phyloP scores from a whole-genome alignment of 2,329 filamentous ascomycete species.

The Scedosporium dehoogii region DNA sequence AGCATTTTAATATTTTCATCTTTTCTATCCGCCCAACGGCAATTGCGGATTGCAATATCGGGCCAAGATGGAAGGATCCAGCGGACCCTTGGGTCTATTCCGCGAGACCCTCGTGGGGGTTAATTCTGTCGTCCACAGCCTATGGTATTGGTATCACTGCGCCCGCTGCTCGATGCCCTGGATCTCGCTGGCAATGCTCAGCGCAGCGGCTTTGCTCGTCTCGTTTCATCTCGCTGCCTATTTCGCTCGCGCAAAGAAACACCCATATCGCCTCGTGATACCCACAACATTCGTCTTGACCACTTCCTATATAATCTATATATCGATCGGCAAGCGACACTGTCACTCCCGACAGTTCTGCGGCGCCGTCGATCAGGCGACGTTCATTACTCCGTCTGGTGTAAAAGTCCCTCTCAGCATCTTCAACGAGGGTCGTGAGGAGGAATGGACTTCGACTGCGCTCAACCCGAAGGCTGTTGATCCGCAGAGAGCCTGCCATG shows the following conservation, averaged over 20 bases:
- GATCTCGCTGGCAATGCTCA: neutral
- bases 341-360: neutral
- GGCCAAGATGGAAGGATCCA: neutral
- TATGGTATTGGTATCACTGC: neutral
- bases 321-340: neutral
- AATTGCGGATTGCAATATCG: neutral
- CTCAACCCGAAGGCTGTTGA: constrained; percentile 9
- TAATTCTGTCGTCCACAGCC: neutral
- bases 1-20: neutral
- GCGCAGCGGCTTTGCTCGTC: neutral
- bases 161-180: neutral
- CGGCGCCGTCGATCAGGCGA: constrained; percentile 1
- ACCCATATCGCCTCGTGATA: neutral
- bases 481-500: constrained; percentile 46
- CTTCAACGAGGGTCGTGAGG: neutral
- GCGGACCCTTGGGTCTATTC: neutral
- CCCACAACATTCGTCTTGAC: neutral
- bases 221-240: neutral
- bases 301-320: neutral
- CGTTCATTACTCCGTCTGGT: constrained; percentile 4
- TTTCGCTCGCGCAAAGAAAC: neutral
- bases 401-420: constrained; percentile 1
- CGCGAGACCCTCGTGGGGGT: neutral
- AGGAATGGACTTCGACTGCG: constrained; percentile 7
- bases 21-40: neutral